phyloP scores from a whole-genome alignment of 805 yeast genomes.

The Metschnikowia matae region DNA sequence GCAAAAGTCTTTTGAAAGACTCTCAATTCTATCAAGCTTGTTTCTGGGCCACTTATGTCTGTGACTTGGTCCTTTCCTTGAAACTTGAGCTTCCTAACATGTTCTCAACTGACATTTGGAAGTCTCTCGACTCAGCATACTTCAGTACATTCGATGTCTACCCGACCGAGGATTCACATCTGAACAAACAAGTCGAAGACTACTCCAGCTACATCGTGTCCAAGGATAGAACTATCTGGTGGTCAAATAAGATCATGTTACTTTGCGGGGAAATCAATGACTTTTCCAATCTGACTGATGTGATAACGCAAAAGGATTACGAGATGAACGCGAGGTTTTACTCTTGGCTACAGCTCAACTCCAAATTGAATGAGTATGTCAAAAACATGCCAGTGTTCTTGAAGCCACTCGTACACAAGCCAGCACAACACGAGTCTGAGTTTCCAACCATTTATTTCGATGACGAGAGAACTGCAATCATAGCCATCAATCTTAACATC shows the following conservation, averaged over 20 bases:
- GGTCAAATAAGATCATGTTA: conserved; percentile 31
- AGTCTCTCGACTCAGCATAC: conserved; percentile 28
- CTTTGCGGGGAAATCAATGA: conserved; percentile 29
- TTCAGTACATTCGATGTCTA: conserved; percentile 12
- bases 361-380: conserved; percentile 27
- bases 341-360: conserved; percentile 28
- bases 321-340: conserved; percentile 21
- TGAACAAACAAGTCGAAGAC: conserved; percentile 4
- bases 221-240: conserved; percentile 28
- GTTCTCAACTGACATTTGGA: conserved; percentile 34
- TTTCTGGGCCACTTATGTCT: conserved; percentile 34
- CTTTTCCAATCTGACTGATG: conserved; percentile 24
- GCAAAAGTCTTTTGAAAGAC: conserved; percentile 21
- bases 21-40: conserved; percentile 32
- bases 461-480: conserved; percentile 34
- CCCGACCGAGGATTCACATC: conserved; percentile 1
- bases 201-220: conserved; percentile 10
- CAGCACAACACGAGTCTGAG: conserved; percentile 17
- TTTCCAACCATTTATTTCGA: conserved; percentile 34
- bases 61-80: conserved; percentile 34
- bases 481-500: conserved; percentile 27
- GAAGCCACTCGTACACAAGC: conserved; percentile 32
- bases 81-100: conserved; percentile 29
- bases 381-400: conserved; percentile 25
- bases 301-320: conserved; percentile 24